These are phyloP conservation scores for Tetrapisispora taiwanensis DNA, from an alignment of 805 yeast species.

Conservation along the genomic window DNA sequence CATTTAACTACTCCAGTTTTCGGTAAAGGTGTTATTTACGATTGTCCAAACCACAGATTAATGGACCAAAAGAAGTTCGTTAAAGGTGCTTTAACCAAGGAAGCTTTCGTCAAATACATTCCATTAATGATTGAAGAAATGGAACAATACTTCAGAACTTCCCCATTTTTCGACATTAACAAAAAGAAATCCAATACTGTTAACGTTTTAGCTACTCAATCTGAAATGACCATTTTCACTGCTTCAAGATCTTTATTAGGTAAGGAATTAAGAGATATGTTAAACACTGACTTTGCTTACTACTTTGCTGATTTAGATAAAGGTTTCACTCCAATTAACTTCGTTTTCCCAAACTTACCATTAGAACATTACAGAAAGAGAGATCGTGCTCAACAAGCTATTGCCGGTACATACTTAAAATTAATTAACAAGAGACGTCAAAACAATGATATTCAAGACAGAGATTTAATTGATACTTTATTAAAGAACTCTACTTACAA, in stretches of 20 bases:
- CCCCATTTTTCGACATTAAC: slow-evolving; percentile 29
- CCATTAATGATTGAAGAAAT: slow-evolving; percentile 81
- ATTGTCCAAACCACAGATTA: slow-evolving; percentile 83
- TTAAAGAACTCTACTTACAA: slow-evolving; percentile 77
- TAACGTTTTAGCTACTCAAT: slow-evolving; percentile 73
- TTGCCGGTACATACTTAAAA: slow-evolving; percentile 70
- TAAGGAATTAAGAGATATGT: slow-evolving; percentile 76
- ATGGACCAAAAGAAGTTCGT: slow-evolving; percentile 99
- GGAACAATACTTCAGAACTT: slow-evolving; percentile 47
- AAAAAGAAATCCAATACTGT: slow-evolving; percentile 37
- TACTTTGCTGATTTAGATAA: slow-evolving; percentile 87
- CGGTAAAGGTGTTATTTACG: slow-evolving; percentile 95
- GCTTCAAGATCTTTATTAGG: slow-evolving; percentile 90
- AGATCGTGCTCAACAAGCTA: slow-evolving; percentile 77
- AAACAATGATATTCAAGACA: slow-evolving; percentile 65
- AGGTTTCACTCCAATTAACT: slow-evolving; percentile 93
- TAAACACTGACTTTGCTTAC: slow-evolving; percentile 74
- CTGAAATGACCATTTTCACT: slow-evolving; percentile 92
- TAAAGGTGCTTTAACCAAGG: slow-evolving; percentile 77
- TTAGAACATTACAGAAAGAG: slow-evolving; percentile 74
- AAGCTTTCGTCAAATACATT: slow-evolving; percentile 74
- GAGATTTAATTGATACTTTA: slow-evolving; percentile 84
- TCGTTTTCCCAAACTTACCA: slow-evolving; percentile 91
- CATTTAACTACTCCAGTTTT: slow-evolving; percentile 99
- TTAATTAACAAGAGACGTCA: slow-evolving; percentile 66